Base-by-base conservation (phyloP, 164 flowering plant species). In the Taxillus chinensis region DNA sequence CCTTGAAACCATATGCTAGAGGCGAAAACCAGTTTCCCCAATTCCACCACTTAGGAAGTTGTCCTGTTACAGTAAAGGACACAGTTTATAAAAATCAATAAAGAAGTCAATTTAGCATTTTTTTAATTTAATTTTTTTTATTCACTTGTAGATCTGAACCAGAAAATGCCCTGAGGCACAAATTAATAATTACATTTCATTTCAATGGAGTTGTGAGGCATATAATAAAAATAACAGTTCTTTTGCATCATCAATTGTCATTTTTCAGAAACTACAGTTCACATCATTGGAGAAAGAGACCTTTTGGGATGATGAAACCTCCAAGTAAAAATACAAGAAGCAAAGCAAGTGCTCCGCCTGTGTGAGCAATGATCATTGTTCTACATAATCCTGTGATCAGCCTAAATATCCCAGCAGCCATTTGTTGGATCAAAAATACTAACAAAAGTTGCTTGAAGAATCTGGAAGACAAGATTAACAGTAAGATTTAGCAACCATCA, bases 1-100 rank as follows among this genome's bases (percentile, higher is more conserved):
- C 41, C 13, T 57, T 57, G 59, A 9, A 57, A 14, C 41, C 59
- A 57, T 57, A 57, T 10, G 41, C 14, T 10, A 57, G 4, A 37
- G 59, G 59, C 8, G 59, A 57, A 8, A 57, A 41, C 59, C 59
- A 57, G 43, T 57, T 9, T 4, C 59, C 59, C 59, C 59, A 57
- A 2, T 12, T 14, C 59, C 40, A 57, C 59, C 59, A 57, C 3
- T 3, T n/a, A 37, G 59, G 59, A 57, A 57, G 13, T 5, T 57
- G 41, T 3, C 43, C 59, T 57, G 41, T 51, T 51, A 51, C 10
- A n/a, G 7, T 9, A 43, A 43, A 43, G 10, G 46, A 9, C 10
- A 43, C 7, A 43, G 7, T 27, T 27, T 27, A 27, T 27, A 27
- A 27, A 27, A 27, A 27, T 27, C 27, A 27, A 27, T 27, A 27